Evolutionary conservation across 331 rosid species (phyloP), one percentile per base, ranked within the genome.

Genomic region (Malus hybrid): DNA sequence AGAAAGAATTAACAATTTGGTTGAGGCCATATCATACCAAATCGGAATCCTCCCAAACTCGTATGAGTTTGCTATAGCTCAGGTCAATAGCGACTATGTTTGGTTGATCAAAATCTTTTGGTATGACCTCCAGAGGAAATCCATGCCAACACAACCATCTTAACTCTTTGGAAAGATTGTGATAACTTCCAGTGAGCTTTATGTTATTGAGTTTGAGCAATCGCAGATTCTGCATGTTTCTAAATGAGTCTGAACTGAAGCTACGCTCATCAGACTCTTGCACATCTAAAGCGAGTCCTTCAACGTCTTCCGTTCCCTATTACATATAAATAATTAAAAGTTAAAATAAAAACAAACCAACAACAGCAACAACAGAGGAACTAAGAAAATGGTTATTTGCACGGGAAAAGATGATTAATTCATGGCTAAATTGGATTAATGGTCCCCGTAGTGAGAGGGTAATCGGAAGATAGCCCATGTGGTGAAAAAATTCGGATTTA

Each of bases 101-200:
- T 12, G 44, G 24, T 13, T 57, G 75, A 44, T 59, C 31, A 48
- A 84, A 73, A 16, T 73, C 46, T 4, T 7, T 11, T 55, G 87
- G 82, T 13, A 80, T 33, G 32, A 22, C 60, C 62, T 59, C n/a
- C 12, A 65, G 22, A n/a, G 83, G 80, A 55, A 57, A 84, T 10
- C 80, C 80, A 48, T 74, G 84, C 87, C 87, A 84, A 42, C 66
- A 65, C 10, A 84, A 65, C 85, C 87, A 84, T 59, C 63, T 74
- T 15, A 84, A 32, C 67, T 74, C 62, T 28, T 70, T 15, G 4
- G 83, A 19, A 34, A 84, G 32, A 55, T 70, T 9, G 33, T 31
- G 13, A 64, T 50, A 50, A 50, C 56, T 50, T 16, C 56, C 56
- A 50, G 19, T 63, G 6, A 80, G 20, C 2, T 33, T 14, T 0